Conservation (phyloP, 768 basidiomycete species). For the Leucogyrophana mollusca region DNA sequence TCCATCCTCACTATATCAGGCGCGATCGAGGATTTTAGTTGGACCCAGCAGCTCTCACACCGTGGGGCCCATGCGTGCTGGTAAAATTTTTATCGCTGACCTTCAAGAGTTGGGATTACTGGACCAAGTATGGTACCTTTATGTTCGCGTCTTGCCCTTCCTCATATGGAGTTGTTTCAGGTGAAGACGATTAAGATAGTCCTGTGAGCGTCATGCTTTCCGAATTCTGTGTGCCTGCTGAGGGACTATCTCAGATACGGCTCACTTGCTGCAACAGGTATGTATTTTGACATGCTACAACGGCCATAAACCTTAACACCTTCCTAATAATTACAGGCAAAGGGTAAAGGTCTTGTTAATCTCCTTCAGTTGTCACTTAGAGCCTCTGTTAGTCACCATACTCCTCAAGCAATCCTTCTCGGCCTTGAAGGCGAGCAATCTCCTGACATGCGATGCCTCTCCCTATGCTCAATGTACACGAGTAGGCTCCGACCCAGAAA, state of each 20-base stretch:
- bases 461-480: neutral
- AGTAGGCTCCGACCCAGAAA: conserved; percentile 85
- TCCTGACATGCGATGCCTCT: neutral
- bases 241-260: conserved; percentile 61
- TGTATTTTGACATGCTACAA: conserved; percentile 11
- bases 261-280: conserved; percentile 89
- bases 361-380: conserved; percentile 2
- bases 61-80: conserved; percentile 88
- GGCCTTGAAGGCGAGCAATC: conserved; percentile 62
- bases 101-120: conserved; percentile 66
- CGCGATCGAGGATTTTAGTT: conserved; percentile 38
- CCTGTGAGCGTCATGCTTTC: conserved; percentile 45
- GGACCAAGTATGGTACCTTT: conserved; percentile 50
- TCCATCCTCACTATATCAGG: neutral
- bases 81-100: conserved; percentile 82
- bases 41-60: conserved; percentile 67
- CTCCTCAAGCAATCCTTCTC: conserved; percentile 82
- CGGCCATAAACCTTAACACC: conserved; percentile 4
- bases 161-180: conserved; percentile 31
- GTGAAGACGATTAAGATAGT: conserved; percentile 82
- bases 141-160: neutral
- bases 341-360: conserved; percentile 47
- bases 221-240: conserved; percentile 7
- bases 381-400: conserved; percentile 62
- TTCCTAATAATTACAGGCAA: conserved; percentile 48